Base-by-base conservation (phyloP, 1,139 yeast genomes). In the Pichia sp. region DNA sequence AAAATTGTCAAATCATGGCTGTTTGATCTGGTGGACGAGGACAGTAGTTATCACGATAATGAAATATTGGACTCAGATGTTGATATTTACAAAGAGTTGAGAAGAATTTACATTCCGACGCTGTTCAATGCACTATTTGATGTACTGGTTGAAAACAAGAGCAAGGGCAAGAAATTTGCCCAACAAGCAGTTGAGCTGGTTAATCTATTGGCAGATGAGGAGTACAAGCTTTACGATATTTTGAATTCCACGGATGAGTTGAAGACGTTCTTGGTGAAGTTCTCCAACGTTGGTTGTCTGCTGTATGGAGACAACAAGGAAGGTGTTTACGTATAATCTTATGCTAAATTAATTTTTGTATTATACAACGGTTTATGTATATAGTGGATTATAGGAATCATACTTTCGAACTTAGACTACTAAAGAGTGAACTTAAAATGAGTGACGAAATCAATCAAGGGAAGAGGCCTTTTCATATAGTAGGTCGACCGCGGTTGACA, bases 381-480 rank as follows among this genome's bases (percentile, higher is more conserved):
- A 13, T 38, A 38, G 5, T 38, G 41, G 41, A n/a, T 45, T n/a
- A 13, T 13, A 32, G 19, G n/a, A 16, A 11, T 4, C 16, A 16
- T 32, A 11, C 40, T 46, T 10, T 34, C 29, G 29, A 26, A 8
- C 40, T 46, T 46, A n/a, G 29, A n/a, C 8, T 26, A 29, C 19
- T 19, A 15, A 46, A 3, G 32, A 31, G 30, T 31, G 10, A 19
- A 46, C 11, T 26, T n/a, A n/a, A 40, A 47, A 16, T 16, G 15
- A 15, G 40, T 59, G 66, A 51, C 64, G 66, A 50, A 67, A 54
- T 44, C 59, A 67, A 51, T 64, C 66, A 50, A 67, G 54, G 3
- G 59, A 55, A n/a, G 95, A 83, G 8, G 98, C 99, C 75, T 93
- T 93, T 68, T 92, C 98, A 65, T 90, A 93, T 64, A 95, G 78